These are phyloP conservation scores for Echites panduratus DNA, from an alignment of 257 asterid species.

Conservation along the genomic window DNA sequence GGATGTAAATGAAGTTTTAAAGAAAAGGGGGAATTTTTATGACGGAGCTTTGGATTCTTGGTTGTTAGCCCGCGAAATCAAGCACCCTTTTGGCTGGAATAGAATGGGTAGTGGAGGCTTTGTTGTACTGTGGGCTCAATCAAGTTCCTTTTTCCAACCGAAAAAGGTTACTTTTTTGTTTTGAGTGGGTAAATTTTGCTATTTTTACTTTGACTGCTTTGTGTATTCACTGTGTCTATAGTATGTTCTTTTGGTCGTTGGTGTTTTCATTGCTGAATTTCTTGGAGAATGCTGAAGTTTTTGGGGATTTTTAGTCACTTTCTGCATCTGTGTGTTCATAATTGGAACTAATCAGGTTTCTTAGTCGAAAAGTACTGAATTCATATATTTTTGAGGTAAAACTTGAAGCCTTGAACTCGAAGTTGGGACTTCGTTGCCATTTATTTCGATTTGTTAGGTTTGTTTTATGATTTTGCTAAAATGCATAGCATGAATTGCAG, in stretches of 20 bases:
- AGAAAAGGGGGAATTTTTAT: neutral
- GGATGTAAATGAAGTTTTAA: neutral
- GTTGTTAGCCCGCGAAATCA: constrained; percentile 35
- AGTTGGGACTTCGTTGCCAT: neutral
- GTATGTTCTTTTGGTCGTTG: constrained; percentile 28
- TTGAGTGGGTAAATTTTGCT: constrained; percentile 4
- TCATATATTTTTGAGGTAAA: neutral
- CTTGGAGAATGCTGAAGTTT: constrained; percentile 36
- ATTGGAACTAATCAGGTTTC: neutral
- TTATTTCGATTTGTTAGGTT: neutral
- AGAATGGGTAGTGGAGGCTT: constrained; percentile 44
- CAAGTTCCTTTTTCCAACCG: constrained; percentile 38
- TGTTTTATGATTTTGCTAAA: neutral
- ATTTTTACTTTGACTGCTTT: constrained; percentile 21
- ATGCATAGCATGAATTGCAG: neutral
- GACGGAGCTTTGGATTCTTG: constrained; percentile 55
- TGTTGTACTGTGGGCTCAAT: constrained; percentile 27
- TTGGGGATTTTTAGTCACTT: constrained; percentile 16
- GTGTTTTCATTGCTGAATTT: constrained; percentile 32
- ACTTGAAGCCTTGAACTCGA: neutral
- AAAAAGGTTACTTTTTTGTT: constrained; percentile 41
- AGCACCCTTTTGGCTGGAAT: constrained; percentile 28
- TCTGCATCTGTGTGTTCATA: constrained; percentile 14
- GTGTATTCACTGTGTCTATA: constrained; percentile 28
- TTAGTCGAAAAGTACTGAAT: neutral